Percentiles rank a stretch among this genome's conserved stretches.
Evolutionary conservation across 306 rosid species (phyloP).

Genomic region (Dalbergia oliveri): DNA sequence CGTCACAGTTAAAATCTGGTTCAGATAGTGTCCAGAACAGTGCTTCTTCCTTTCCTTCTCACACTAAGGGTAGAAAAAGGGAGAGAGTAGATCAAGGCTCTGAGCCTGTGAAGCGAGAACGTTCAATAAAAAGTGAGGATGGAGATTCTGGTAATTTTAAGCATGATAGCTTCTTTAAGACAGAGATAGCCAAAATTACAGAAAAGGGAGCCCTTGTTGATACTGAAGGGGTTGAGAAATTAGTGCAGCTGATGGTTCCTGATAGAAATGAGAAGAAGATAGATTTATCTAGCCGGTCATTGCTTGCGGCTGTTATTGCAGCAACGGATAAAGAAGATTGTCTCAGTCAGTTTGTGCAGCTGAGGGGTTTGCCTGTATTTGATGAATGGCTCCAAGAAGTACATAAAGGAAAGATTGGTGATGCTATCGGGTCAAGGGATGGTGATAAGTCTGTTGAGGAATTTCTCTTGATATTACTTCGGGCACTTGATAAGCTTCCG

Average conservation of each 20-base stretch:
- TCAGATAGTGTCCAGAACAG: conserved; percentile 78
- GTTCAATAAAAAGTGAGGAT: conserved; percentile 65
- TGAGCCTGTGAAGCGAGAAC: conserved; percentile 70
- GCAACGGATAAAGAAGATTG: conserved; percentile 77
- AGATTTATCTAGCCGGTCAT: conserved; percentile 74
- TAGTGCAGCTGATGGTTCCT: conserved; percentile 81
- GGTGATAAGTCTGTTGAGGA: conserved; percentile 80
- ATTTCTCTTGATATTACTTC: conserved; percentile 81
- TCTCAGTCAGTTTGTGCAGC: conserved; percentile 76
- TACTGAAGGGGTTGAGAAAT: conserved; percentile 74
- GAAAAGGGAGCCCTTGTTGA: conserved; percentile 84
- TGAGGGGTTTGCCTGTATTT: conserved; percentile 76
- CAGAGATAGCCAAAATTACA: conserved; percentile 74
- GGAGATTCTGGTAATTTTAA: conserved; percentile 67
- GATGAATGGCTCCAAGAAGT: conserved; percentile 97
- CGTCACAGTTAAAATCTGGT: conserved; percentile 75
- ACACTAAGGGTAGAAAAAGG: conserved; percentile 76
- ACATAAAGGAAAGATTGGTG: conserved; percentile 81
- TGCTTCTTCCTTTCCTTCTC: conserved; percentile 70
- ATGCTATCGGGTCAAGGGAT: conserved; percentile 62
- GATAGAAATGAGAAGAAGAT: conserved; percentile 71
- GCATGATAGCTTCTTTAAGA: conserved; percentile 69
- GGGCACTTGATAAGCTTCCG: conserved; percentile 84
- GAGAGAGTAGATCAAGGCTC: conserved; percentile 79
- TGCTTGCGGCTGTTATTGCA: conserved; percentile 83